phyloP scores from a whole-genome alignment of 148 eudicot genomes.

The Rhododendron ovatum region DNA sequence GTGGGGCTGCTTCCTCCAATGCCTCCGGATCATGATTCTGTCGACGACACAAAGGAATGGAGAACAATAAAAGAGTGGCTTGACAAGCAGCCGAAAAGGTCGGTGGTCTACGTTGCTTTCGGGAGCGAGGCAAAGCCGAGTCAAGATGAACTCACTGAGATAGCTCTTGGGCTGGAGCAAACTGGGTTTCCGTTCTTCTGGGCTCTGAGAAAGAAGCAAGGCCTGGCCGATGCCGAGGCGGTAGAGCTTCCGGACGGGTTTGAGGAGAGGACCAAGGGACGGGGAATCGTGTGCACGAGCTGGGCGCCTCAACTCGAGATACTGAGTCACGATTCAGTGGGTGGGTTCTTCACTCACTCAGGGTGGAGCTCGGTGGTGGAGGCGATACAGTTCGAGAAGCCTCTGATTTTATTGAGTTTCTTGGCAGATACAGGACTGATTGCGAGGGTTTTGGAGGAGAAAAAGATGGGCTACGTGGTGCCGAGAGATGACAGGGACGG shows the following conservation, averaged over 20 bases:
- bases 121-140: constrained; percentile 7
- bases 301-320: constrained; percentile 18
- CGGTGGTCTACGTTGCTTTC: constrained; percentile 5
- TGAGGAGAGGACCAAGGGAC: neutral
- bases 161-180: constrained; percentile 15
- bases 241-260: neutral
- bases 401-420: constrained; percentile 5
- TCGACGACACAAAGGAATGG: constrained; percentile 2
- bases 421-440: constrained; percentile 13
- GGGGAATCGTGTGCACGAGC: constrained; percentile 14
- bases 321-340: constrained; percentile 8
- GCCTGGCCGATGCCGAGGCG: neutral
- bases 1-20: neutral
- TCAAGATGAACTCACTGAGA: constrained; percentile 9
- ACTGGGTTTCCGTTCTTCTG: constrained; percentile 19
- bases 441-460: constrained; percentile 15
- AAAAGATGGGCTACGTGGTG: neutral
- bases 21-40: neutral
- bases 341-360: constrained; percentile 4
- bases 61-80: neutral
- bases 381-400: constrained; percentile 7
- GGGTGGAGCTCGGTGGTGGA: constrained; percentile 10
- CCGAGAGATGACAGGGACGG: constrained; percentile 15
- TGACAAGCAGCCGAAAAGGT: neutral
- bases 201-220: constrained; percentile 12